Evolutionary conservation across 2,329 filamentous ascomycete species (phyloP).

Genomic region (Fusarium mangiferae): DNA sequence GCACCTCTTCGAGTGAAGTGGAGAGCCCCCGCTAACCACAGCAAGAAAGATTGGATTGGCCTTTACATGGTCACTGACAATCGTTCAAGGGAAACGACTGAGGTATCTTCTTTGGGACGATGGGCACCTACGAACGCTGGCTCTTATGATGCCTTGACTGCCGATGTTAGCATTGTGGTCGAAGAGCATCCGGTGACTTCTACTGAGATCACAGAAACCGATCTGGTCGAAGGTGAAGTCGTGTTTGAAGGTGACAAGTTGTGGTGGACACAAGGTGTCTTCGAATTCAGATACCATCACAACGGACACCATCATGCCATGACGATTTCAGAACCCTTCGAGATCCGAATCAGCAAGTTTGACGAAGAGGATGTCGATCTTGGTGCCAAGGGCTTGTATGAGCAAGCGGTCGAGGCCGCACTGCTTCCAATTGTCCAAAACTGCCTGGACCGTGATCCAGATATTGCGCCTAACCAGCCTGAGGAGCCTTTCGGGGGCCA

Average conservation of each 20-base stretch:
- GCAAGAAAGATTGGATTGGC: constrained; percentile 93
- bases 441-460: constrained; percentile 90
- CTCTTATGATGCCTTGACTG: constrained; percentile 78
- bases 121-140: constrained; percentile 86
- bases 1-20: constrained; percentile 89
- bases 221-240: constrained; percentile 82
- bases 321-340: constrained; percentile 92
- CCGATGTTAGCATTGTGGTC: constrained; percentile 79
- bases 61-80: constrained; percentile 98
- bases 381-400: constrained; percentile 69
- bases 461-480: constrained; percentile 83
- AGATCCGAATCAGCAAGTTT: constrained; percentile 85
- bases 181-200: constrained; percentile 69
- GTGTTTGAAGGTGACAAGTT: constrained; percentile 91
- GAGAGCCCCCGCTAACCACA: constrained; percentile 88
- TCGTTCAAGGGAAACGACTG: constrained; percentile 82
- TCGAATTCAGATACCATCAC: constrained; percentile 97
- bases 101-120: constrained; percentile 85
- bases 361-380: constrained; percentile 76
- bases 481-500: constrained; percentile 87
- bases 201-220: constrained; percentile 63
- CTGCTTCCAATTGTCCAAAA: constrained; percentile 87
- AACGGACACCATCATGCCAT: constrained; percentile 92
- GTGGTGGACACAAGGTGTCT: constrained; percentile 96
- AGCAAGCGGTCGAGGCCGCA: constrained; percentile 77